phyloP scores from a whole-genome alignment of 306 rosid species.

The Fragaria ananassa region DNA sequence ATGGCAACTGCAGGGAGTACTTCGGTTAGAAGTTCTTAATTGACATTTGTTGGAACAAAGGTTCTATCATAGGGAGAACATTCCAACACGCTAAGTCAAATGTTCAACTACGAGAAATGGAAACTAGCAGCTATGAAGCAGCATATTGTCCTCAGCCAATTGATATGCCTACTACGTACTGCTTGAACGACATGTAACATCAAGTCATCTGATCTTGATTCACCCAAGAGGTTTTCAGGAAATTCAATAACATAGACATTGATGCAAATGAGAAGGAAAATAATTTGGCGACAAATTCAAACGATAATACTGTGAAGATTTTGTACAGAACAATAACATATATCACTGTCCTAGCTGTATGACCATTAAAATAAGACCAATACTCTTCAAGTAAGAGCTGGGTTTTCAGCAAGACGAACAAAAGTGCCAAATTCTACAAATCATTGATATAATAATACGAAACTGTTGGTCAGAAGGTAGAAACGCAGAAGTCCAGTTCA shows the following conservation, averaged over 20 bases:
- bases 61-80: background rate
- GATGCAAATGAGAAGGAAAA: background rate
- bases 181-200: background rate
- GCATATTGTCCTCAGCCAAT: background rate
- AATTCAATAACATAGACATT: background rate
- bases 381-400: background rate
- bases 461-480: background rate
- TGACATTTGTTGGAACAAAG: background rate
- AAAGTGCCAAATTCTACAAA: background rate
- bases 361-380: background rate
- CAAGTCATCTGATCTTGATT: background rate
- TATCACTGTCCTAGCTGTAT: background rate
- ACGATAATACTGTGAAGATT: background rate
- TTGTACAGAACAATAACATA: background rate
- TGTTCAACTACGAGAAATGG: background rate
- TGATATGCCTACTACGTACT: background rate
- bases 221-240: background rate
- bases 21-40: background rate
- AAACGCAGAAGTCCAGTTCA: background rate
- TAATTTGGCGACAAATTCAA: background rate
- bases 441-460: background rate
- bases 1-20: background rate
- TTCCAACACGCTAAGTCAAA: background rate
- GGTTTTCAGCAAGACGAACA: background rate
- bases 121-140: background rate